Evolutionary conservation across 2,329 filamentous ascomycete genomes (phyloP), one percentile per base, ranked within the genome.

Genomic region (Pyrenochaeta sp.): DNA sequence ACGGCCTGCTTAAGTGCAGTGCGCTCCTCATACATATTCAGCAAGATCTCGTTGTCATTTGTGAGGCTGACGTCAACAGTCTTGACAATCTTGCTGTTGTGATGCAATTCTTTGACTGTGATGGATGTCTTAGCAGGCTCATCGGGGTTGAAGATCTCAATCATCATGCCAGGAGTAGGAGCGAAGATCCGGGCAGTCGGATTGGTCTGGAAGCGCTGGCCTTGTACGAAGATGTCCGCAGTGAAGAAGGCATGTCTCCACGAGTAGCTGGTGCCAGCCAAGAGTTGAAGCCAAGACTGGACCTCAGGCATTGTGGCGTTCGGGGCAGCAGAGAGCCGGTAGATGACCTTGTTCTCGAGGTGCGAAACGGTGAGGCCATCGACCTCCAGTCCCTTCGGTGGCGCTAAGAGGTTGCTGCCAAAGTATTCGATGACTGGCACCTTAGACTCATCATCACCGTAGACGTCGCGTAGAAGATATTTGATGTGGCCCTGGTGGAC

Each of bases 171-270:
- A 34, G 89, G 89, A 13, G 88, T 87, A 13, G 95, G 95, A 10
- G 91, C 90, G 66, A 98, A 94, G 58, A 99, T 93, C 55, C 94
- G 89, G 76, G 90, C 91, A 81, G 97, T 91, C 0, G 95, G 96
- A 80, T 99, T 99, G 56, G 92, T 96, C 82, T 98, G 92, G 83
- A 97, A 98, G 74, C 96, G 93, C 78, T 97, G 91, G 15, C 93
- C 95, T 79, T 99, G 95, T 4, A 97, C 91, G 65, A 97, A 90
- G 28, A 97, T 91, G 67, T 99, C 94, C 0, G 93, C 91, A 58
- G 92, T 92, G 79, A 99, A 94, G 58, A 99, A 88, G 28, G 95
- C 95, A 74, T 97, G 92, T 58, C 94, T 88, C 95, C 95, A 99
- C 49, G 91, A 97, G 73, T 93, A 91, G 59, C 85, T 88, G 48